phyloP scores from a whole-genome alignment of 306 rosid genomes.

The Cucurbita pepo region DNA sequence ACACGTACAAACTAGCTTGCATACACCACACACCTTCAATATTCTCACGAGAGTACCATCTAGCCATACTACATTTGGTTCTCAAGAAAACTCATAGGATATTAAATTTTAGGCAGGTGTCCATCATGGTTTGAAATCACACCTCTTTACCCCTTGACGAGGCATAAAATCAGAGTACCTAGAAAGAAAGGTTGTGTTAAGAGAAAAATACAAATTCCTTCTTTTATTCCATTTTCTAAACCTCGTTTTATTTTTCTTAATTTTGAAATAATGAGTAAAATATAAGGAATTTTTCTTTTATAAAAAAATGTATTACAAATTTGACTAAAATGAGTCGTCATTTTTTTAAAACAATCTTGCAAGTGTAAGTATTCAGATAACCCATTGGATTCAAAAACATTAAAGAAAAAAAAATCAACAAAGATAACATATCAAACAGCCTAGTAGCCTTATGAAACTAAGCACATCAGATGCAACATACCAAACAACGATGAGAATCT shows the following conservation, averaged over 20 bases:
- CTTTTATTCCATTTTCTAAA: background rate
- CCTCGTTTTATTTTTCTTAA: background rate
- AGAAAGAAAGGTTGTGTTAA: background rate
- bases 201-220: background rate
- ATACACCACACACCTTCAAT: background rate
- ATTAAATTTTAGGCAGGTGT: background rate
- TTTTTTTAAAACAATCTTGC: background rate
- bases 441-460: background rate
- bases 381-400: background rate
- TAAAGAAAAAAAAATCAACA: background rate
- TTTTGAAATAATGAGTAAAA: background rate
- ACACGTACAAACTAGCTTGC: background rate
- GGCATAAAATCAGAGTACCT: background rate
- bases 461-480: slow-evolving; percentile 13
- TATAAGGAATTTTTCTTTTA: too few relatives aligned
- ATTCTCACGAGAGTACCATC: background rate
- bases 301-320: background rate
- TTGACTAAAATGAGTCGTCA: background rate
- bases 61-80: background rate
- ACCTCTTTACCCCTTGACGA: background rate
- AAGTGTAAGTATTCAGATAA: background rate
- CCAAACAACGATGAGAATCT: slow-evolving; percentile 87
- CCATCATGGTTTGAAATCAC: background rate
- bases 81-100: too few relatives aligned
- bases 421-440: background rate